Conservation (phyloP, 768 basidiomycete genomes). For the Tylopilus subfusipes region DNA sequence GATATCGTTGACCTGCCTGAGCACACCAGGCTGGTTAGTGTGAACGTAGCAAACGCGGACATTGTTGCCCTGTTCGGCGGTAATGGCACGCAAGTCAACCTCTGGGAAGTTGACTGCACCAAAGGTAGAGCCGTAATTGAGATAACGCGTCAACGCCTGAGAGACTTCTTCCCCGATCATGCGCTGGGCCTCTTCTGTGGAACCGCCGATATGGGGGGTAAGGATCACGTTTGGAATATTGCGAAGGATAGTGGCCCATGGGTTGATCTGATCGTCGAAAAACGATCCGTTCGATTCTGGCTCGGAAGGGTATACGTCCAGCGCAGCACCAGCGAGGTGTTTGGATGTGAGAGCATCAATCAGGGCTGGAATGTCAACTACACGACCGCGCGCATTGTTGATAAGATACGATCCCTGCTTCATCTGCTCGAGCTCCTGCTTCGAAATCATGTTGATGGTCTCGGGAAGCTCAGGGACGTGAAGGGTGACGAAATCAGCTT, state of each 20-base stretch:
- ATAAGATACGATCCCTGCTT: conserved; percentile 93
- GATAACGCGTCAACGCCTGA: conserved; percentile 78
- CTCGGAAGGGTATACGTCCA: conserved; percentile 95
- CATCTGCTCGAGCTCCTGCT: conserved; percentile 78
- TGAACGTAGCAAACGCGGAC: conserved; percentile 95
- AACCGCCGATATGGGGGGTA: conserved; percentile 98
- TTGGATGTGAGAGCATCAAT: conserved; percentile 76
- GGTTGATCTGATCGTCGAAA: conserved; percentile 86
- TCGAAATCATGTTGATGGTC: conserved; percentile 90
- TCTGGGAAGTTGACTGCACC: conserved; percentile 99
- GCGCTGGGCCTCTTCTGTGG: conserved; percentile 96
- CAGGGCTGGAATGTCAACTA: conserved; percentile 93
- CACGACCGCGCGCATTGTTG: conserved; percentile 95
- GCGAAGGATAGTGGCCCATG: conserved; percentile 77
- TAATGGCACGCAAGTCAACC: conserved; percentile 92
- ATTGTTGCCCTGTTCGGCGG: conserved; percentile 72
- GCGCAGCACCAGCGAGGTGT: conserved; percentile 80
- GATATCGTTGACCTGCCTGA: conserved; percentile 91
- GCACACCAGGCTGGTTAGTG: conserved; percentile 92
- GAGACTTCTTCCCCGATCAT: conserved; percentile 98
- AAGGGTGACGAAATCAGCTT: conserved; percentile 91
- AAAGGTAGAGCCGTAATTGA: conserved; percentile 85
- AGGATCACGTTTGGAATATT: conserved; percentile 87
- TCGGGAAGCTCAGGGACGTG: conserved; percentile 97
- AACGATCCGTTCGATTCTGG: conserved; percentile 87